Evolutionary conservation across 2,329 filamentous ascomycete species (phyloP), one percentile per base, ranked within the genome.

Genomic region (Phialocephala sp.): DNA sequence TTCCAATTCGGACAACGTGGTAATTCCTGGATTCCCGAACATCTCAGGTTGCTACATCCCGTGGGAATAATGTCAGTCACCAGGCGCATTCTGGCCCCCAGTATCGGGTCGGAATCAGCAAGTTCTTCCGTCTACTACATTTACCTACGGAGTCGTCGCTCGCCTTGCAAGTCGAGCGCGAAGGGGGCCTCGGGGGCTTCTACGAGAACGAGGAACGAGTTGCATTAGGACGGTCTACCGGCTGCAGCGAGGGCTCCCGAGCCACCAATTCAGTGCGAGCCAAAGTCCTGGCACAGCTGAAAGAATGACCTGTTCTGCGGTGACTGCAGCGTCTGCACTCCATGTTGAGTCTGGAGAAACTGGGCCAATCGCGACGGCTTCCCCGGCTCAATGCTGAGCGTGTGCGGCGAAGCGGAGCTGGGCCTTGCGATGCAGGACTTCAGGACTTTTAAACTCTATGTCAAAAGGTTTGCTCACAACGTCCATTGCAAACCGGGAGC

Each of bases 201-300:
- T 52, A 8, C 43, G 50, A 43, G 39, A 32, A 3, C 27, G 27
- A 32, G 27, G 6, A 32, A 22, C 37, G 22, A 55, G 32, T 57
- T 24, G 55, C 55, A 57, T 57, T 37, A 12, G 52, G 20, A 37
- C 8, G 55, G 45, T 63, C 39, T 63, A 27, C 57, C 55, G 62
- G 56, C 56, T 54, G 56, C 56, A 63, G 39, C 55, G 20, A n/a
- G 45, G 20, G 24, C n/a, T 39, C 61, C 58, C 59, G 58, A 61
- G 52, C 52, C 56, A 50, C 65, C 67, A 66, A 64, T 63, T 22
- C 50, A 41, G 58, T 36, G 22, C 22, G 52, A 32, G 15, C 63
- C 62, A 58, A 35, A 59, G 56, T 59, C 58, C 59, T 65, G 64
- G 59, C 63, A 64, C 62, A 66, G 67, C 68, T 63, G 64, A 66